phyloP scores from a whole-genome alignment of 1,284 basidiomycete species.

The Ceratobasidium sp. region DNA sequence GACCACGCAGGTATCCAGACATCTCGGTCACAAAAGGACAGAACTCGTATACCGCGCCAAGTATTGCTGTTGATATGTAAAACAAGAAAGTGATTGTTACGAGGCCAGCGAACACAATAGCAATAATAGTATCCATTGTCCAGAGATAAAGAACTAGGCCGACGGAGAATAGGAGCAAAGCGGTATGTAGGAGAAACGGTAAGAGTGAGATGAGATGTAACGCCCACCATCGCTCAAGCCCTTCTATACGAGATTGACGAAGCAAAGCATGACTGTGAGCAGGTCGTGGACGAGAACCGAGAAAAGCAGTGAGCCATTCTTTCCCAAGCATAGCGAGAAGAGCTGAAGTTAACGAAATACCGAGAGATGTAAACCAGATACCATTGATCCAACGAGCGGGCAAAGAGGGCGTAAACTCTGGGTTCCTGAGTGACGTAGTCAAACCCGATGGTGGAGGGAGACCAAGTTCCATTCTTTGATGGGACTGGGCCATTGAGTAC shows the following conservation, averaged over 20 bases:
- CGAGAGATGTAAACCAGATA: conserved; percentile 30
- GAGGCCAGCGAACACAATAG: neutral
- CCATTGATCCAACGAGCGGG: conserved; percentile 20
- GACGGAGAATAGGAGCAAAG: conserved; percentile 15
- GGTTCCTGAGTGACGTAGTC: neutral
- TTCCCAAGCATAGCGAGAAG: conserved; percentile 31
- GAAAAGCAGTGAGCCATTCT: conserved; percentile 24
- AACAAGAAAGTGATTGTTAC: neutral
- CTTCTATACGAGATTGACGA: conserved; percentile 5
- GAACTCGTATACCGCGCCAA: neutral
- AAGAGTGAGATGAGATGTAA: conserved; percentile 23
- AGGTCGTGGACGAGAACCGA: conserved; percentile 8
- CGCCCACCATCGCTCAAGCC: conserved; percentile 24
- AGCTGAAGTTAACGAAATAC: conserved; percentile 1
- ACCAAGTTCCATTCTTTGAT: neutral
- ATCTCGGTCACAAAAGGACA: conserved; percentile 1
- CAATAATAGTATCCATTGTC: neutral
- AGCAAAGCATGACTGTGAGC: conserved; percentile 3
- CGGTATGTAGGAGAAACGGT: conserved; percentile 4
- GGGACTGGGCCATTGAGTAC: neutral
- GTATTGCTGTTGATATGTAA: neutral
- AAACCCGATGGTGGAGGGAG: neutral
- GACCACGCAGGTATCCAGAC: neutral
- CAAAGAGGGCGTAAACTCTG: neutral
- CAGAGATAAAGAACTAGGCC: conserved; percentile 28